Base-by-base conservation (phyloP, 768 basidiomycete species). In the Bullera alba region DNA sequence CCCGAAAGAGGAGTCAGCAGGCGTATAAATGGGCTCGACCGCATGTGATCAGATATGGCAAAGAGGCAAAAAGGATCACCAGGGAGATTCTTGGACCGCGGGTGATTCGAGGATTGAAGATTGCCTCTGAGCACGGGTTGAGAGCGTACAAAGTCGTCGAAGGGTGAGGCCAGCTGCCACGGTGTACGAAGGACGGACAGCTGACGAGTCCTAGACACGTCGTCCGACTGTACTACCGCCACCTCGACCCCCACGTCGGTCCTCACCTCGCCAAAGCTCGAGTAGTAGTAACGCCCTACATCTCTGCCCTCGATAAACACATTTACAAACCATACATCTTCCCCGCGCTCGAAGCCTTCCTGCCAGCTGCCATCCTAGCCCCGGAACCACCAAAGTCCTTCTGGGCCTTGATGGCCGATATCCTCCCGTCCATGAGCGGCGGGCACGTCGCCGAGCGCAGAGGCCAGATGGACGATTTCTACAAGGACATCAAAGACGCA, bases 161-260 rank as follows among this genome's bases (percentile, higher is more conserved):
- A 45, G 51, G 51, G 58, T 66, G 42, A 56, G 60, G 53, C 8
- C 17, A 28, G 4, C 21, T 37, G 10, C 19, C 38, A 42, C 17
- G 32, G 19, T n/a, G n/a, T n/a, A n/a, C n/a, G n/a, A n/a, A 10
- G 7, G 5, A 35, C 22, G 41, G 19, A 26, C 46, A 51, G n/a
- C 55, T 32, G n/a, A 46, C n/a, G 32, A 10, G 10, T 14, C 19
- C 12, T 28, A 61, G 61, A 12, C 50, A 59, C 25, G 30, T 63
- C 17, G 38, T 45, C 21, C 30, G 51, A 19, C 37, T 56, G 7
- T 70, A 67, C 52, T 43, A 46, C 12, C 41, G 46, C 23, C 56
- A 68, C 46, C 55, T 68, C 3, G 60, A 66, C 21, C 66, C 65
- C 14, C 53, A 67, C 45, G 45, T 71, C 46, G 56, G 62, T n/a